Evolutionary conservation across 2,329 filamentous ascomycete genomes (phyloP), one percentile per base, ranked within the genome.

Genomic region (Verticillium nonalfalfae): DNA sequence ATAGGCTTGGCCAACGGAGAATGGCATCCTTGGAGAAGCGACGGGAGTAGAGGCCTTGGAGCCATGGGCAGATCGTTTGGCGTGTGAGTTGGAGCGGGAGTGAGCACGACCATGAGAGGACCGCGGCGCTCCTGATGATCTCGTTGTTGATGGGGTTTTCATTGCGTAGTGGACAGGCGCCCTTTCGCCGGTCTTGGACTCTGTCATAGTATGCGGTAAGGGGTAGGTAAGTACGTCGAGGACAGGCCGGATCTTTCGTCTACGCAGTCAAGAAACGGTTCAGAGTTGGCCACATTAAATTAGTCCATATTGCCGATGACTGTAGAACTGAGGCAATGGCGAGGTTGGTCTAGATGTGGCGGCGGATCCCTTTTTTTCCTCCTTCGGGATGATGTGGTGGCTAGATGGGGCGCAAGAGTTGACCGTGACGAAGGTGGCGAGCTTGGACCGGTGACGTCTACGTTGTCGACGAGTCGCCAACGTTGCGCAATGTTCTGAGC

Each of bases 1-100:
- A 38, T 81, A 75, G 26, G 78, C 71, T 69, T 87, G 83, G 65
- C 83, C 82, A 57, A 82, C 81, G 1, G 85, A 84, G 63, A 80
- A 78, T 18, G 81, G 76, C 64, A 77, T 74, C 58, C 79, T 77
- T 54, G 83, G 81, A 6, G 85, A 85, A 14, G 79, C 75, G 52
- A 78, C 62, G 3, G 86, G 84, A 1, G 85, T 85, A 11, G 76
- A 75, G 5, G 80, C 71, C 64, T 77, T 82, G 61, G 73, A 72
- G 36, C 73, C 66, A 7, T 40, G 57, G 11, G 21, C 26, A 18
- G 57, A 34, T 9, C 59, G 71, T 74, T 26, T 55, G 34, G 40
- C 38, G 63, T 26, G 77, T 70, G 60, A 79, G 56, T 78, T 72
- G 55, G 77, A 72, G 60, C 78, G 79, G 7, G 79, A 72, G 61